Conservation (phyloP, 306 rosid species). For the Benincasa hispida region DNA sequence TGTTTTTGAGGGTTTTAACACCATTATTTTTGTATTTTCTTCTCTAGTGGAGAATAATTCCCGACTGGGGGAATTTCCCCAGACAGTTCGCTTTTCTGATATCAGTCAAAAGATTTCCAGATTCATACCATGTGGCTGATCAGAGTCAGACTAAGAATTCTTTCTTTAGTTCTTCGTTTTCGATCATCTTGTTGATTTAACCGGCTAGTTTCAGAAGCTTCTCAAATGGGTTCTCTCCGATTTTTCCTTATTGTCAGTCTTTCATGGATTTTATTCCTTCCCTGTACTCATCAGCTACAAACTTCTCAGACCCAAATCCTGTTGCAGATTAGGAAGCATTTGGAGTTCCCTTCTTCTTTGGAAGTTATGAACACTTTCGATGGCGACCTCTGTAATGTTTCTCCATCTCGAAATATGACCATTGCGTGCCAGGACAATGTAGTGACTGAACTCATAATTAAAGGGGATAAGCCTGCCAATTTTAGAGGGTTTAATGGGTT, state of each 20-base stretch:
- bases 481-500: slow-evolving; percentile 41
- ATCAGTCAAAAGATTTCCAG: neutral
- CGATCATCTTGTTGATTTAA: neutral
- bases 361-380: slow-evolving; percentile 30
- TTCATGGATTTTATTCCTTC: slow-evolving; percentile 31
- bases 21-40: neutral
- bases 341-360: slow-evolving; percentile 58
- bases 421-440: slow-evolving; percentile 47
- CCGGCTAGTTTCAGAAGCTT: slow-evolving; percentile 1
- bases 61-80: slow-evolving; percentile 7
- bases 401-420: slow-evolving; percentile 34
- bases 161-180: slow-evolving; percentile 7
- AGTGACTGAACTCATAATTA: slow-evolving; percentile 58
- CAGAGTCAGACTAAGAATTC: neutral
- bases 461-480: slow-evolving; percentile 48
- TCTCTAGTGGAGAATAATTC: neutral
- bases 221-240: slow-evolving; percentile 34
- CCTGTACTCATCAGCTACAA: slow-evolving; percentile 36
- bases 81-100: slow-evolving; percentile 6
- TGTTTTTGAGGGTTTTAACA: slow-evolving; percentile 1
- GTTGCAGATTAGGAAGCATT: slow-evolving; percentile 50
- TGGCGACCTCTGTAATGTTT: slow-evolving; percentile 39
- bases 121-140: neutral
- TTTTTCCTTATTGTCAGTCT: slow-evolving; percentile 21
- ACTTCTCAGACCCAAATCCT: slow-evolving; percentile 44